Base-by-base conservation (phyloP, 305 asterid genomes). In the Plantago lanceolata region DNA sequence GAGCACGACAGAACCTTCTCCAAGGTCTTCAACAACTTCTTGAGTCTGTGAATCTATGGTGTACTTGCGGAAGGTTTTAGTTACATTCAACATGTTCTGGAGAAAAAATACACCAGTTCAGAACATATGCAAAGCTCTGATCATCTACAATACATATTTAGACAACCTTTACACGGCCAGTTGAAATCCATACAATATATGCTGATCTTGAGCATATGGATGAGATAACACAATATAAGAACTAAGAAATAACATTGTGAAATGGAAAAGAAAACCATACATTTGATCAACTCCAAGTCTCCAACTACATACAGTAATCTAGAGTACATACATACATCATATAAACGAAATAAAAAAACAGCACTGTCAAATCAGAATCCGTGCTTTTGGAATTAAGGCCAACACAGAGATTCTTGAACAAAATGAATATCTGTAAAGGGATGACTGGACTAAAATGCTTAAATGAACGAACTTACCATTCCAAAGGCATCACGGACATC, bases 401-500 rank as follows among this genome's bases (percentile, higher is more conserved):
- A 1, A 54, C 20, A 31, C 35, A 19, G 8, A 3, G 28, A 8
- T 20, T 21, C n/a, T 4, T 53, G 35, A 55, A 54, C n/a, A 15
- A 18, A 54, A 15, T 54, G 8, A 54, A 24, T 61, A 54, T 51
- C 60, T 59, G 53, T 43, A 26, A 51, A 21, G 19, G 24, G 18
- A 24, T 14, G 15, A 54, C 40, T 24, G 43, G 21, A 55, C 37
- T 26, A 21, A 14, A 15, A 54, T 24, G 47, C 19, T 9, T 70
- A 26, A 19, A 40, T 43, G 48, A 63, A 67, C 40, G 40, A 58
- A 80, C 93, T 78, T 85, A 87, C 95, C 48, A 93, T 89, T 75
- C 93, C 96, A 75, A 85, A 74, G 69, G 76, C 83, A 72, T 89
- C 96, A 73, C 89, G 83, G 77, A 89, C 87, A 64, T 89, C 90